phyloP scores from a whole-genome alignment of 1,284 basidiomycete genomes.

The Mrakiaceae sp. region DNA sequence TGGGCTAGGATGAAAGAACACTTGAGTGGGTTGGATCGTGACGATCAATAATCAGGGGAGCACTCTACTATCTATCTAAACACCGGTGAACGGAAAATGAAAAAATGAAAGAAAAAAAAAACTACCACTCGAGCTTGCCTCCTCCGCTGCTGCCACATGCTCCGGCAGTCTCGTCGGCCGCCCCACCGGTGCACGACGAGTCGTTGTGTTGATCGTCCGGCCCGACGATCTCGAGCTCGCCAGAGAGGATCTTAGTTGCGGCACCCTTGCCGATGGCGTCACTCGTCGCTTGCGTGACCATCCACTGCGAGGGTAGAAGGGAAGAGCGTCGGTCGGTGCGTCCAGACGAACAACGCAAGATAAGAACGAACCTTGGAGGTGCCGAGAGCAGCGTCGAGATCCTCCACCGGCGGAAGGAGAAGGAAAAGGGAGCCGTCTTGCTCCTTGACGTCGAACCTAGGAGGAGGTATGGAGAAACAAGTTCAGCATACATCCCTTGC shows the following conservation, averaged over 20 bases:
- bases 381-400: conserved; percentile 54
- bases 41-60: too few relatives aligned
- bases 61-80: not conserved
- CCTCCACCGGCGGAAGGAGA: conserved; percentile 46
- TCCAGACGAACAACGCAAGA: conserved; percentile 7
- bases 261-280: conserved; percentile 40
- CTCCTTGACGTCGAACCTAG: conserved; percentile 46
- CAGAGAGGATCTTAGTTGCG: conserved; percentile 24
- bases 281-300: conserved; percentile 41
- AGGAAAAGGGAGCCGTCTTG: conserved; percentile 44
- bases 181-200: not conserved
- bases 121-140: conserved; percentile 12
- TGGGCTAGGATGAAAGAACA: too few relatives aligned
- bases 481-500: not conserved
- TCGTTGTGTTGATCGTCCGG: conserved; percentile 18
- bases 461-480: not conserved
- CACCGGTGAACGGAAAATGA: not conserved
- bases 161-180: not conserved
- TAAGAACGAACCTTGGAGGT: conserved; percentile 45
- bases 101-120: not conserved
- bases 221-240: conserved; percentile 41
- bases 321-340: not conserved
- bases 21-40: too few relatives aligned
- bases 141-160: conserved; percentile 4
- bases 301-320: conserved; percentile 19